Conservation (phyloP, 345 rosid species). For the Cochlearia excelsa region DNA sequence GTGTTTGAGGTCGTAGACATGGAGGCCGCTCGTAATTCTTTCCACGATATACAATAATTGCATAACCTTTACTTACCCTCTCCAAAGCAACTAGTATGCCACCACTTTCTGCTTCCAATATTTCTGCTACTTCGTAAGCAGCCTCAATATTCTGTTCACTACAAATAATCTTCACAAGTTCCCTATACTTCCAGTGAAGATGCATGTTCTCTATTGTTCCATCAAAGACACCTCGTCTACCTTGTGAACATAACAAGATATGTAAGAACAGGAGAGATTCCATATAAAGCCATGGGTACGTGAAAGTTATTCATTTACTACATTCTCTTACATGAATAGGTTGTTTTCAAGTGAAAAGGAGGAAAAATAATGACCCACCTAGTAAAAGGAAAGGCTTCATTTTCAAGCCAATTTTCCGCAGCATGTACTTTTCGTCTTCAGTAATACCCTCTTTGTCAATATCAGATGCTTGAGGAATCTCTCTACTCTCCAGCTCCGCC, state of each 20-base stretch:
- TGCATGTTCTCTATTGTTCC: slow-evolving; percentile 98
- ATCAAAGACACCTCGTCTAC: slow-evolving; percentile 83
- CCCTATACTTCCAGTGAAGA: slow-evolving; percentile 98
- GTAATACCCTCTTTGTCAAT: slow-evolving; percentile 79
- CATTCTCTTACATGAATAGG: slow-evolving; percentile 5
- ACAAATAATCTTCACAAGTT: slow-evolving; percentile 81
- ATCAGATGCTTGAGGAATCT: slow-evolving; percentile 51
- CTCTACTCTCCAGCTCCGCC: slow-evolving; percentile 49
- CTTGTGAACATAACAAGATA: slow-evolving; percentile 46
- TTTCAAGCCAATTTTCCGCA: slow-evolving; percentile 84
- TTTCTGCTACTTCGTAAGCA: slow-evolving; percentile 59
- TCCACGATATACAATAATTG: slow-evolving; percentile 84
- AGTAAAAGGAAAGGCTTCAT: slow-evolving; percentile 84
- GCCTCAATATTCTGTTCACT: slow-evolving; percentile 55
- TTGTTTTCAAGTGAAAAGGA: slow-evolving; percentile 8
- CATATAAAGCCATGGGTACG: slow-evolving; percentile 14
- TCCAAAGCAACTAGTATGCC: slow-evolving; percentile 86
- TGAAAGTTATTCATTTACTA: slow-evolving; percentile 6
- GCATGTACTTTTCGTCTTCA: slow-evolving; percentile 89
- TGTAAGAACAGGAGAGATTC: not conserved
- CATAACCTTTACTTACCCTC: slow-evolving; percentile 79
- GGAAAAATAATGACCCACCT: slow-evolving; percentile 52
- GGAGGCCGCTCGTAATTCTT: slow-evolving; percentile 82
- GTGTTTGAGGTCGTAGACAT: slow-evolving; percentile 74
- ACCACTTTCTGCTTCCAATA: slow-evolving; percentile 86